These are phyloP conservation scores for Candida oleophila DNA, from an alignment of 805 yeast species.

Conservation along the genomic window DNA sequence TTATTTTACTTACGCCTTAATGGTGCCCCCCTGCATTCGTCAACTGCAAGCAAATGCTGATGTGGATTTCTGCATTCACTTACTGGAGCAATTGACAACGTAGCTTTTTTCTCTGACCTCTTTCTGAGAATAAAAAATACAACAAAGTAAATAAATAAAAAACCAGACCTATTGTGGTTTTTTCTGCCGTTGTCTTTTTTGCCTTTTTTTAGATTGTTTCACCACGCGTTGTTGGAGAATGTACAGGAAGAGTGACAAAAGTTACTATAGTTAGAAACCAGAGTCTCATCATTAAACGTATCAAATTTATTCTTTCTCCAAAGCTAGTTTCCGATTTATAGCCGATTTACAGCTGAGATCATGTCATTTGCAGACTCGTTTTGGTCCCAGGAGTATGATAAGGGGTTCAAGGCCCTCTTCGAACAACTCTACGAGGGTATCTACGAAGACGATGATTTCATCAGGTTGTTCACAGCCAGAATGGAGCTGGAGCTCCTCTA, in stretches of 20 bases:
- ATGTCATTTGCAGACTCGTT: slow-evolving; percentile 72
- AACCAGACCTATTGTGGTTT: not conserved
- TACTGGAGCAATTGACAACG: too few relatives aligned
- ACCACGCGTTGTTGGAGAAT: not conserved
- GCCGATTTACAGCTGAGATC: not conserved
- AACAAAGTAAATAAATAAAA: too few relatives aligned
- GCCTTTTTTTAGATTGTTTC: not conserved
- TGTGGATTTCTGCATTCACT: too few relatives aligned
- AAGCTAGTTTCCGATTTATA: not conserved
- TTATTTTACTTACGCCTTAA: not conserved
- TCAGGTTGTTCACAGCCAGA: slow-evolving; percentile 61
- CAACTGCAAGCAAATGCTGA: too few relatives aligned
- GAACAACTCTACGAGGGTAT: slow-evolving; percentile 59
- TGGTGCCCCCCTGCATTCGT: not conserved
- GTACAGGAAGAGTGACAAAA: not conserved
- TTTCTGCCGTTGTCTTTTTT: too few relatives aligned
- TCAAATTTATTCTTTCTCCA: too few relatives aligned
- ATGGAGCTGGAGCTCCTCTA: slow-evolving; percentile 71
- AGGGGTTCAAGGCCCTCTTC: slow-evolving; percentile 53
- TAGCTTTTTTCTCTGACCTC: too few relatives aligned
- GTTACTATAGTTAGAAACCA: not conserved
- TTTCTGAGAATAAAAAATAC: too few relatives aligned
- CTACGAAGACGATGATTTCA: slow-evolving; percentile 67
- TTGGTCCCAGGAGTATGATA: slow-evolving; percentile 68
- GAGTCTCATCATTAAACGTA: too few relatives aligned